Percentiles rank a stretch among this genome's conserved stretches.
Conservation (phyloP, 106 monocot species). For the Apostasia ramifera region DNA sequence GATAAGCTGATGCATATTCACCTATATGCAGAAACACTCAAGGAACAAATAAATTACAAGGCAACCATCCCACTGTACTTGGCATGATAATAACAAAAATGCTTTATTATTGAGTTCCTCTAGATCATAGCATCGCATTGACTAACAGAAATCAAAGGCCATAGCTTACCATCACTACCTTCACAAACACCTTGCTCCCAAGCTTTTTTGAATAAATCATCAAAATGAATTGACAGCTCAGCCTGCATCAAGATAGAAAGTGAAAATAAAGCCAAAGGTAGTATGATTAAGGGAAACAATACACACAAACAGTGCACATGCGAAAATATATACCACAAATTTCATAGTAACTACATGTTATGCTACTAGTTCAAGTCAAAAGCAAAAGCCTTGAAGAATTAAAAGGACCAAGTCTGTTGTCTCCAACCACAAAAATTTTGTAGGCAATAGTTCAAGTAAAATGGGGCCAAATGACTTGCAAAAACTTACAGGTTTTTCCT, state of each 20-base stretch:
- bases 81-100: too few relatives aligned
- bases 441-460: constrained; percentile 1
- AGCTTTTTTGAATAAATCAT: constrained; percentile 61
- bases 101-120: too few relatives aligned
- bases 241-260: constrained; percentile 20
- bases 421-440: background rate
- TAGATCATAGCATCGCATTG: too few relatives aligned
- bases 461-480: background rate
- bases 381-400: background rate
- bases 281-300: background rate
- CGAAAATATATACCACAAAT: background rate
- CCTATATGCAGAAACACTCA: too few relatives aligned
- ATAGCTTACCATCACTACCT: background rate
- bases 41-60: too few relatives aligned
- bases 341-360: background rate
- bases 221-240: constrained; percentile 57
- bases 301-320: background rate
- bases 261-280: background rate
- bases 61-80: too few relatives aligned
- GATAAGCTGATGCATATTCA: too few relatives aligned
- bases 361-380: background rate
- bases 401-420: background rate
- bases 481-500: constrained; percentile 51
- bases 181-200: constrained; percentile 49
- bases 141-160: too few relatives aligned